Percentiles rank a stretch among this genome's conserved stretches.
Conservation (phyloP, 192 early-diverging fungal genomes). For the Paraglomus brasilianum region DNA sequence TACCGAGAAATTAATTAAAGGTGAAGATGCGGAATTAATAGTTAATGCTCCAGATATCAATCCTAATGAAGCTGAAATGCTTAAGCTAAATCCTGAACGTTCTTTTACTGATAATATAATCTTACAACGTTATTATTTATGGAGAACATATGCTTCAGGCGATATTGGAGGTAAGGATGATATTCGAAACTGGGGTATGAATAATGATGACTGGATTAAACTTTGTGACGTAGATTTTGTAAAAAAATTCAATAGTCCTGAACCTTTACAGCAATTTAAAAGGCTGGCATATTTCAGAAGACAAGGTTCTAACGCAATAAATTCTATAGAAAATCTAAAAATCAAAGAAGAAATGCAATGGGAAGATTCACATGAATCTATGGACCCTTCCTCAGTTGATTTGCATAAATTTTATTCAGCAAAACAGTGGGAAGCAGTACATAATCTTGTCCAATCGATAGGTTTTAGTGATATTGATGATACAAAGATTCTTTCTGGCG, state of each 20-base stretch:
- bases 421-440: constrained; percentile 13
- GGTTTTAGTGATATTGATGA: constrained; percentile 23
- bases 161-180: constrained; percentile 24
- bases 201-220: constrained; percentile 28
- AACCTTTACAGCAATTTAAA: constrained; percentile 27
- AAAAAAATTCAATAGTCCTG: constrained; percentile 26
- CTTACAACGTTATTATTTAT: constrained; percentile 26
- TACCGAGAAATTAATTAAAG: constrained; percentile 16
- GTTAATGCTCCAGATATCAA: constrained; percentile 19
- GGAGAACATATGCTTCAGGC: constrained; percentile 19
- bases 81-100: constrained; percentile 12
- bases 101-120: constrained; percentile 24
- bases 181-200: constrained; percentile 16
- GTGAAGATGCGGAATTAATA: constrained; percentile 23
- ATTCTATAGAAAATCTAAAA: constrained; percentile 20
- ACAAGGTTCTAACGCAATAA: constrained; percentile 25
- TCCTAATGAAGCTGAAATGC: constrained; percentile 19
- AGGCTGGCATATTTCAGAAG: constrained; percentile 28
- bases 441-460: constrained; percentile 8
- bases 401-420: constrained; percentile 20
- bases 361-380: constrained; percentile 22
- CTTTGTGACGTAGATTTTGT: constrained; percentile 21
- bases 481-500: constrained; percentile 5
- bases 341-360: constrained; percentile 23
- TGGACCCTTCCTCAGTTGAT: constrained; percentile 14